Conservation (phyloP, 2,329 filamentous ascomycete genomes). For the Annulohypoxylon truncatum region DNA sequence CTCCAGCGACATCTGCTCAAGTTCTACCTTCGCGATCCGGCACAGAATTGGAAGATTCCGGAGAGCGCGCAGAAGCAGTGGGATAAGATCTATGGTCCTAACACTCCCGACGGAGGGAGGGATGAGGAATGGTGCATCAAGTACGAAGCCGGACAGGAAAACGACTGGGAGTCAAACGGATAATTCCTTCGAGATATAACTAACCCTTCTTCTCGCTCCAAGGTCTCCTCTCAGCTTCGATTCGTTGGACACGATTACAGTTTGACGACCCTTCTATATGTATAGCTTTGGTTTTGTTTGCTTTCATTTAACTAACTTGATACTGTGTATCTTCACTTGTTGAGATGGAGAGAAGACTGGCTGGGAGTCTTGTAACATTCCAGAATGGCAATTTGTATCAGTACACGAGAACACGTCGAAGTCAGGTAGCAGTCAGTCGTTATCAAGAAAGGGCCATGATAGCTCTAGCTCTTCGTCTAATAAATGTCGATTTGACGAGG, state of each 20-base stretch:
- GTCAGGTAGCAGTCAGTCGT: slow-evolving; percentile 5
- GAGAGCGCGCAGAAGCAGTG: slow-evolving; percentile 12
- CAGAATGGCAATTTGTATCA: not conserved
- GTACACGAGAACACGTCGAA: not conserved
- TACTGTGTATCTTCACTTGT: not conserved
- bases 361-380: not conserved
- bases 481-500: not conserved
- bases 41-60: slow-evolving; percentile 15
- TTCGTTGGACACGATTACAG: not conserved
- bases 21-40: slow-evolving; percentile 26
- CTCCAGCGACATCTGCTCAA: slow-evolving; percentile 24
- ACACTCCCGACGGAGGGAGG: slow-evolving; percentile 15
- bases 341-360: not conserved
- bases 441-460: not conserved
- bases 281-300: not conserved
- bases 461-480: not conserved
- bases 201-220: not conserved
- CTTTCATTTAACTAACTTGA: not conserved
- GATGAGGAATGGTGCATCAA: slow-evolving; percentile 18
- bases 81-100: slow-evolving; percentile 27
- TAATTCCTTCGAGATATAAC: not conserved
- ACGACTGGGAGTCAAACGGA: slow-evolving; percentile 22
- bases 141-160: slow-evolving; percentile 18
- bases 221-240: not conserved
- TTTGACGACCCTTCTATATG: not conserved